Conservation (phyloP, 1,284 basidiomycete genomes). For the Cryptococcus wingfieldii region DNA sequence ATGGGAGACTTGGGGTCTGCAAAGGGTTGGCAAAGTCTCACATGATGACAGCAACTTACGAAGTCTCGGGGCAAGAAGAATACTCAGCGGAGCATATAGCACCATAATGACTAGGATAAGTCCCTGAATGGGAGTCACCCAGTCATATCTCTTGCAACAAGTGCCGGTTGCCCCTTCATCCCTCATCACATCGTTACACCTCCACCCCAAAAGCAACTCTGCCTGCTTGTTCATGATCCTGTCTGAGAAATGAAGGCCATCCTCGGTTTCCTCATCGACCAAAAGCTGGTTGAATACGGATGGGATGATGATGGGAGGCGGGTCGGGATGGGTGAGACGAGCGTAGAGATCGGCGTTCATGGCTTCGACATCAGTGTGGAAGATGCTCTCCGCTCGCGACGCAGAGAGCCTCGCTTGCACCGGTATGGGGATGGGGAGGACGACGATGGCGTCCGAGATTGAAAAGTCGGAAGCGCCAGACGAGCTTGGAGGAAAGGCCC, state of each 20-base stretch:
- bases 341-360: constrained; percentile 80
- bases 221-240: constrained; percentile 65
- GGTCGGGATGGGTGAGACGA: constrained; percentile 53
- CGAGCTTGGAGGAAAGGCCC: neutral
- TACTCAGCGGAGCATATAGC: constrained; percentile 58
- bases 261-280: constrained; percentile 65
- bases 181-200: constrained; percentile 70
- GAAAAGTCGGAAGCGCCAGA: constrained; percentile 25
- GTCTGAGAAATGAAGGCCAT: constrained; percentile 76
- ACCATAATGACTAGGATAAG: constrained; percentile 57
- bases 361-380: constrained; percentile 70
- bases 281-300: constrained; percentile 73
- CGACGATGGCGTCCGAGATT: constrained; percentile 65
- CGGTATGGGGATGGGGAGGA: constrained; percentile 72
- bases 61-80: constrained; percentile 45
- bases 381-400: constrained; percentile 64
- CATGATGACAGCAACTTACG: constrained; percentile 35
- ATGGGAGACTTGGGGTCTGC: constrained; percentile 35
- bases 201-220: constrained; percentile 70
- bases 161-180: constrained; percentile 70
- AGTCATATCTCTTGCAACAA: constrained; percentile 73
- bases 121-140: constrained; percentile 60
- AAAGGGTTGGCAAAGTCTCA: neutral
- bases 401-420: constrained; percentile 65
- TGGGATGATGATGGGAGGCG: constrained; percentile 59